Base-by-base conservation (phyloP, 176 grass and related monocot species). In the Carex parvula region DNA sequence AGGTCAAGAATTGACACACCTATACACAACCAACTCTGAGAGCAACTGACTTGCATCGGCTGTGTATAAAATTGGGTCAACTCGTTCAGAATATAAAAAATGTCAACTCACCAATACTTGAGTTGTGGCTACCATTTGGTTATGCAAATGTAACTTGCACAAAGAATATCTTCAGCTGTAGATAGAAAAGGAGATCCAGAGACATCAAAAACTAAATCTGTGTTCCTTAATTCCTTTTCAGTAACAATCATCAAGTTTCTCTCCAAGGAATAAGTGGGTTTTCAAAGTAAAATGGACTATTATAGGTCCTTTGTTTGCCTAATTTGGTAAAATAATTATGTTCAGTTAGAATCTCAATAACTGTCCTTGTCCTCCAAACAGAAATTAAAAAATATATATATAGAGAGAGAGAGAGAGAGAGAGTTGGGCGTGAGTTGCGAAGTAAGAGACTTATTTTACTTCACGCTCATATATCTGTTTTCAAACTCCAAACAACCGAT, bases 91-190 rank as follows among this genome's bases (percentile, higher is more conserved):
- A 2, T 56, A 76, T 76, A 1, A 76, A 7, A 15, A 55, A 13
- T 55, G 30, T 56, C 14, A 55, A 55, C 44, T 55, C 55, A 98
- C 91, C 95, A 14, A 98, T 98, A 59, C 92, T 98, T 72, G 92
- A 94, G 87, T 98, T 98, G 26, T 89, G 79, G 86, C 95, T 98
- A 64, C 91, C 91, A 70, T 98, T 98, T 17, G 95, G 92, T 74
- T 94, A 93, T 12, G 92, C 90, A 93, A 98, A 94, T 53, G 92
- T 94, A 86, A 98, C 95, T 90, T 94, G 91, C 80, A 88, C 86
- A 85, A 94, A 98, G 82, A 98, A 98, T 50, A 98, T 17, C 65
- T 94, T 98, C 69, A 98, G 77, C 95, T 98, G 92, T 65, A 86
- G 56, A 76, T 18, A 30, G 39, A 84, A 67, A 35, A 7, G 13